Evolutionary conservation across 345 rosid genomes (phyloP).

Genomic region (Ceriops zippeliana): DNA sequence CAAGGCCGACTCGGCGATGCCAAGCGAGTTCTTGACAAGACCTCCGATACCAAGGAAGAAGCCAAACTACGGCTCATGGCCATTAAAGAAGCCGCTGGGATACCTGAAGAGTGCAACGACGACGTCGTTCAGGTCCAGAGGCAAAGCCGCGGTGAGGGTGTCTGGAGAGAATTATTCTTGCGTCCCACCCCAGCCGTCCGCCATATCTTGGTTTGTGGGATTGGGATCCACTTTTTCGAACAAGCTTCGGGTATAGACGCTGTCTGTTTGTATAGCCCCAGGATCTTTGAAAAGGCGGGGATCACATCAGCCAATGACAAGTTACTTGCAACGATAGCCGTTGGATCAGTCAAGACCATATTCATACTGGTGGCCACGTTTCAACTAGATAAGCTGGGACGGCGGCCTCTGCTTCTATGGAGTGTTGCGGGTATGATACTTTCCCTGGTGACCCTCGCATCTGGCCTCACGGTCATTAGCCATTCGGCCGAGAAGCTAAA

Average conservation of each 20-base stretch:
- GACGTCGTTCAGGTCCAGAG: slow-evolving; percentile 7
- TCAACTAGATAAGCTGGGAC: slow-evolving; percentile 10
- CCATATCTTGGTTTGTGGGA: slow-evolving; percentile 10
- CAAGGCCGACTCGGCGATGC: slow-evolving; percentile 19
- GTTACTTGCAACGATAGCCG: slow-evolving; percentile 13
- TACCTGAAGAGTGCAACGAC: slow-evolving; percentile 6
- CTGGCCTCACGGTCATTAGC: slow-evolving; percentile 10
- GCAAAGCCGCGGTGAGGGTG: slow-evolving; percentile 11
- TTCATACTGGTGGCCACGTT: slow-evolving; percentile 20
- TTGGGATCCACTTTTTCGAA: slow-evolving; percentile 15
- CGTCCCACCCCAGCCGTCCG: slow-evolving; percentile 13
- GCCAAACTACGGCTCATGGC: slow-evolving; percentile 13
- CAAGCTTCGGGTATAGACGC: slow-evolving; percentile 2
- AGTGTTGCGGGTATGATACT: slow-evolving; percentile 17
- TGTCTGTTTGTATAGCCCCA: neutral
- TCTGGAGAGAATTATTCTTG: slow-evolving; percentile 10
- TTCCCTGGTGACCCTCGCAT: slow-evolving; percentile 1
- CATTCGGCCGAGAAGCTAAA: slow-evolving; percentile 11
- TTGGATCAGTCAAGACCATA: slow-evolving; percentile 17
- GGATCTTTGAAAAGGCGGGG: slow-evolving; percentile 16
- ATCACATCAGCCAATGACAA: slow-evolving; percentile 6
- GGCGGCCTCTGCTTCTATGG: slow-evolving; percentile 16
- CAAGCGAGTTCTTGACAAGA: slow-evolving; percentile 16
- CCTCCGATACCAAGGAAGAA: slow-evolving; percentile 4
- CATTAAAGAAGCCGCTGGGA: slow-evolving; percentile 19